Evolutionary conservation across 495 filamentous ascomycete species (phyloP), one percentile per base, ranked within the genome.

Genomic region (Choiromyces venosus): DNA sequence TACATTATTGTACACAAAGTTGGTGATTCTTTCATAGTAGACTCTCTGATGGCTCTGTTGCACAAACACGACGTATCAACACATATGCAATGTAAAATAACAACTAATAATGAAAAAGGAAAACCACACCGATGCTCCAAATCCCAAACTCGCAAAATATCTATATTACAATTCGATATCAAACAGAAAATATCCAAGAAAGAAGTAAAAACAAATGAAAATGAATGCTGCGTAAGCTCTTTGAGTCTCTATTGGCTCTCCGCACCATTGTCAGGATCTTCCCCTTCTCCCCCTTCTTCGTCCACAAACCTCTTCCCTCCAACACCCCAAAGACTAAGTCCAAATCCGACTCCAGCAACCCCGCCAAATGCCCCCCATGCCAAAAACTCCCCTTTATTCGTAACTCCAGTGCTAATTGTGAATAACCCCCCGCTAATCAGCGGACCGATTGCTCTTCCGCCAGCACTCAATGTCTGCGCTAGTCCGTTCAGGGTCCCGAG

Each of bases 401-500:
- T 82, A 40, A 96, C 85, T 37, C 87, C 84, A 0, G 88, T 89
- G 0, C 90, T 88, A 0, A 92, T 82, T 0, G 92, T 90, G 81
- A 96, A 98, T 0, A 99, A 83, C 3, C 89, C 88, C 1, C 95
- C 95, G 0, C 92, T 92, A 5, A 97, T 83, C 81, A 98, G 93
- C 0, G 95, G 95, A 0, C 95, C 96, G 0, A 92, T 86, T 39
- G 94, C 92, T 67, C 95, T 88, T 35, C 95, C 95, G 1, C 91
- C 94, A 0, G 96, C 95, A 10, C 93, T 95, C 3, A 99, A 88
- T 0, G 93, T 96, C 82, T 99, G 95, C 4, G 95, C 95, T 29
- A 99, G 89, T 38, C 95, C 95, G 75, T 98, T 97, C 38, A 99
- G 84, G 1, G 91, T 94, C 16, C 95, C 95, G 0, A 99, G 86